Conservation (phyloP, 176 grass and related monocot species). For the Triticum timopheevii region DNA sequence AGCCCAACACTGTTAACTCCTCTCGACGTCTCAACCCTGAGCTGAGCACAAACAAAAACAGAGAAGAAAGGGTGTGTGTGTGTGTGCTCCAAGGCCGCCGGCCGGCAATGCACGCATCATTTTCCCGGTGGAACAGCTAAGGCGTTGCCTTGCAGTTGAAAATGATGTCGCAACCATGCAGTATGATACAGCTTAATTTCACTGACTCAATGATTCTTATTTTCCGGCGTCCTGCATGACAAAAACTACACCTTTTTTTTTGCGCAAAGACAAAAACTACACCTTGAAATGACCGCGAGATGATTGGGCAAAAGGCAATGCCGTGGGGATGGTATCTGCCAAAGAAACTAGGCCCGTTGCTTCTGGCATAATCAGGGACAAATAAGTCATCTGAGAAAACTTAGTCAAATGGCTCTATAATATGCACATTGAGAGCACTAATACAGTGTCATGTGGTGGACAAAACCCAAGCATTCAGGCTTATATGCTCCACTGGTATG, state of each 20-base stretch:
- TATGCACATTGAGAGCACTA: background rate
- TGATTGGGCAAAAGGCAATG: background rate
- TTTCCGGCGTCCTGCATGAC: background rate
- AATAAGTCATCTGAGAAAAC: background rate
- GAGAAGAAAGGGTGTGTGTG: background rate
- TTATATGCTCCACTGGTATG: background rate
- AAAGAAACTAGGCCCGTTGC: background rate
- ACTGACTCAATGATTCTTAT: background rate
- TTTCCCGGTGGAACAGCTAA: background rate
- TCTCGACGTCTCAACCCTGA: background rate
- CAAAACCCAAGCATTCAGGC: background rate
- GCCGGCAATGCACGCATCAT: background rate
- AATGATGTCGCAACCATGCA: background rate
- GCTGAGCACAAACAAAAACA: background rate
- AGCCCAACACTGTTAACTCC: background rate
- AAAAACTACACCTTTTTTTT: background rate
- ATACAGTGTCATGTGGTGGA: background rate
- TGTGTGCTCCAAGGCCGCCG: background rate
- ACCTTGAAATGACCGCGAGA: background rate
- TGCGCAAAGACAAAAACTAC: background rate
- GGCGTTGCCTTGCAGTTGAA: conserved; percentile 3
- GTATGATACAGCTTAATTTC: background rate
- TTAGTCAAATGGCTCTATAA: background rate
- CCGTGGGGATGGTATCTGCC: background rate
- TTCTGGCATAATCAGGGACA: background rate